A percentile compares a stretch with the other conserved stretches of the same genome.
Conservation (phyloP, 2,329 filamentous ascomycete genomes). For the Cordyceps cateniannulata region DNA sequence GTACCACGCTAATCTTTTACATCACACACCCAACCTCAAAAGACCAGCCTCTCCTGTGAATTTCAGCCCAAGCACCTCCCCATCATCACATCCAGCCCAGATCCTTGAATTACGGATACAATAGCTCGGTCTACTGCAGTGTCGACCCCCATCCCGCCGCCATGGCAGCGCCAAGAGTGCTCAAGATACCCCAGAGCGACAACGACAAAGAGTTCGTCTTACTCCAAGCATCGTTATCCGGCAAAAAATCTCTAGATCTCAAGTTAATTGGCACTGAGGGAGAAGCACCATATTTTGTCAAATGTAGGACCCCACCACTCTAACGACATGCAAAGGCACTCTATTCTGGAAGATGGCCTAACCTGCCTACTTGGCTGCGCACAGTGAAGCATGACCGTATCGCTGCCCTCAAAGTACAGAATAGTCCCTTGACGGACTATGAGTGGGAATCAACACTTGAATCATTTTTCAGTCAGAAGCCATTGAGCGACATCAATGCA, state of each 20-base stretch:
- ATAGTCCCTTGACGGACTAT: constrained; percentile 47
- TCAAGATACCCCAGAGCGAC: constrained; percentile 11
- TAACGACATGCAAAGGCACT: constrained; percentile 12
- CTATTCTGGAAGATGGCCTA: constrained; percentile 12
- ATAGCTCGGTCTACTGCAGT: background rate
- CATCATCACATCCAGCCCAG: background rate
- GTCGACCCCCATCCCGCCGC: background rate
- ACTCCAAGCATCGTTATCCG: constrained; percentile 48
- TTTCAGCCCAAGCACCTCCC: background rate
- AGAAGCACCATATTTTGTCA: constrained; percentile 50
- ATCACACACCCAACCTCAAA: background rate
- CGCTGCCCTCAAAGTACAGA: constrained; percentile 45
- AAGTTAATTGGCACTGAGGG: constrained; percentile 64
- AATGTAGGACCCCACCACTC: constrained; percentile 42
- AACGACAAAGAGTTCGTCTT: constrained; percentile 42
- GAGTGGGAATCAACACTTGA: constrained; percentile 62
- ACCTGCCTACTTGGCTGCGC: constrained; percentile 5
- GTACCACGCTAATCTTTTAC: background rate
- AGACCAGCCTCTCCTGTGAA: background rate
- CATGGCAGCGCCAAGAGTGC: constrained; percentile 5
- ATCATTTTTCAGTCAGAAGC: constrained; percentile 47
- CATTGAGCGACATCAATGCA: constrained; percentile 49
- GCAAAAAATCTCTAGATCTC: constrained; percentile 52
- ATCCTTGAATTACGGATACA: background rate
- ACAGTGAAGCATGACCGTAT: constrained; percentile 52